These are phyloP conservation scores for Selenicereus undatus DNA, from an alignment of 148 eudicot species.

Conservation along the genomic window DNA sequence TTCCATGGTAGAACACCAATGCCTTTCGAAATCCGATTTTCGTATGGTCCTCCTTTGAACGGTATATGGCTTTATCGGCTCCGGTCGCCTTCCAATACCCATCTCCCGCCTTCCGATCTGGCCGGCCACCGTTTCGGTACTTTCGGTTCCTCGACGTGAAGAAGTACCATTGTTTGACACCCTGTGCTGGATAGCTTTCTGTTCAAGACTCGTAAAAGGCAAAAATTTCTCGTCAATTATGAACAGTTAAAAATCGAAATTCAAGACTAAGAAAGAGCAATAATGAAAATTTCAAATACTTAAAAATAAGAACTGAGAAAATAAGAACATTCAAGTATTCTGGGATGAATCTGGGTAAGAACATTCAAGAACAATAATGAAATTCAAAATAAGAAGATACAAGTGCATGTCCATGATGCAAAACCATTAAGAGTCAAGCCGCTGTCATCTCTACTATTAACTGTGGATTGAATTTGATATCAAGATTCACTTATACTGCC, in stretches of 20 bases:
- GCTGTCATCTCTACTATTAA: no score
- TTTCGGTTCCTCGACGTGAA: slow-evolving; percentile 37
- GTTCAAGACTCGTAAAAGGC: background rate
- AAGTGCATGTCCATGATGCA: no score
- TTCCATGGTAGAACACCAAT: slow-evolving; percentile 31
- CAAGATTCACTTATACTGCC: no score
- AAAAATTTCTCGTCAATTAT: background rate
- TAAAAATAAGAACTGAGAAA: no score
- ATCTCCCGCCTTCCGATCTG: slow-evolving; percentile 29
- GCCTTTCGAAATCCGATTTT: slow-evolving; percentile 24
- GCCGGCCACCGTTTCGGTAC: slow-evolving; percentile 33
- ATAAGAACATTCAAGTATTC: no score
- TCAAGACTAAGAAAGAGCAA: background rate
- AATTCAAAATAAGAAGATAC: no score
- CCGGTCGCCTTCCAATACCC: slow-evolving; percentile 51
- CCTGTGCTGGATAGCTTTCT: slow-evolving; percentile 4
- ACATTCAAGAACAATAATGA: no score
- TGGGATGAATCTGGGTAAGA: no score
- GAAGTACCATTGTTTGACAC: slow-evolving; percentile 33
- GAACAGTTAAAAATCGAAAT: background rate
- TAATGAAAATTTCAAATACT: no score
- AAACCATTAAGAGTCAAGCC: no score
- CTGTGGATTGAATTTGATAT: no score
- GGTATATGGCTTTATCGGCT: slow-evolving; percentile 23
- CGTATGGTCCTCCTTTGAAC: background rate